Evolutionary conservation across 345 rosid species (phyloP), one percentile per base, ranked within the genome.

Genomic region (Bretschneidera sinensis): DNA sequence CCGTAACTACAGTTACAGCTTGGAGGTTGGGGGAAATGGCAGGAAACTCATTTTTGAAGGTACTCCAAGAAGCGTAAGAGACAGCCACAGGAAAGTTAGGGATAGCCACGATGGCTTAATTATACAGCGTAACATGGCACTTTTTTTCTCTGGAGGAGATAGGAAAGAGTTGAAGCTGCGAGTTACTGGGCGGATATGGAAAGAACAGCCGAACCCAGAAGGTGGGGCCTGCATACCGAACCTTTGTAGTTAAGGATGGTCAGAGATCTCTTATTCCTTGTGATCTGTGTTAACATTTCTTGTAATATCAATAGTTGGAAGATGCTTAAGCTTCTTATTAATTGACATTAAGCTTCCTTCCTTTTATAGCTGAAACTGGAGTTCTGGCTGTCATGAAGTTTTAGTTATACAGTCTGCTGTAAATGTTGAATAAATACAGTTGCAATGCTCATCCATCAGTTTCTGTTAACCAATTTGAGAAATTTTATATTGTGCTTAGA

Each of bases 21-120:
- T 92, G 57, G 94, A 92, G 81, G 98, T 89, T 19, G 98, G 98
- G 33, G 98, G 96, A 22, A 79, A 85, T 71, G 94, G 94, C 19
- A 76, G 97, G 61, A 92, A 92, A 68, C 97, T 89, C 61, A 87
- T 70, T 4, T 87, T 94, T 94, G 97, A 89, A 83, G 96, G 98
- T 52, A 87, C 87, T 6, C 96, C 97, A 1, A 59, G 96, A 70
- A 92, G 91, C 73, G 61, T 92, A 21, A 81, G 98, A 79, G 98
- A 92, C 58, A 83, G 96, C 69, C 98, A 92, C 76, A 72, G 92
- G 79, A 89, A 87, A 75, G 97, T 85, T 9, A 78, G 97, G 63
- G 97, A 92, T 79, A 92, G 97, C 72, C 91, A 87, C 35, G 96
- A 92, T 15, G 97, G 97, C 35, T 85, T 92, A 45, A 75, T 89